Evolutionary conservation across 805 yeast species (phyloP).

Genomic region (Candida suzukii): DNA sequence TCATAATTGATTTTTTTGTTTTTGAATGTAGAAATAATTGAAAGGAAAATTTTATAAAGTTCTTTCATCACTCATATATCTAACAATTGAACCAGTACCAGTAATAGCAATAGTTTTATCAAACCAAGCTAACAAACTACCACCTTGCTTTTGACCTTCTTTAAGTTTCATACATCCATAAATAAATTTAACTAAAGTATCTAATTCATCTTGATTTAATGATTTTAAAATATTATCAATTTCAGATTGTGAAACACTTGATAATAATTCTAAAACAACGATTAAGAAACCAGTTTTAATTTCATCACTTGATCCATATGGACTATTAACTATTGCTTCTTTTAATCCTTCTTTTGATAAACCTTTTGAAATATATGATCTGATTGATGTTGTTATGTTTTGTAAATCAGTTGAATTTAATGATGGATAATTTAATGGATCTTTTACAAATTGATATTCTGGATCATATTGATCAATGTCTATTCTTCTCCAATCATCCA

Average conservation of each 20-base stretch:
- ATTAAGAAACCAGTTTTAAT: constrained; percentile 46
- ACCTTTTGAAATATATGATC: constrained; percentile 63
- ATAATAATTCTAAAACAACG: constrained; percentile 64
- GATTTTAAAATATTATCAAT: constrained; percentile 52
- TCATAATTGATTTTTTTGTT: too few species aligned
- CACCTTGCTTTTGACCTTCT: constrained; percentile 81
- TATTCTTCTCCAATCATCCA: constrained; percentile 79
- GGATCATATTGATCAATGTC: constrained; percentile 90
- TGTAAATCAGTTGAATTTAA: constrained; percentile 49
- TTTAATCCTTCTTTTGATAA: constrained; percentile 61
- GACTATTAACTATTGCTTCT: constrained; percentile 63
- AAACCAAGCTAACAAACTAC: constrained; percentile 82
- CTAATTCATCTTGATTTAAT: constrained; percentile 61
- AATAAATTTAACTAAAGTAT: constrained; percentile 72
- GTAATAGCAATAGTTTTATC: constrained; percentile 79
- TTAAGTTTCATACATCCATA: constrained; percentile 78
- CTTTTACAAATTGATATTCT: constrained; percentile 42
- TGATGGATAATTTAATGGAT: constrained; percentile 27
- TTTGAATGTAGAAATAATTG: too few species aligned
- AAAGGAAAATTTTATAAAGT: constrained; percentile 46
- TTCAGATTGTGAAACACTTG: constrained; percentile 61
- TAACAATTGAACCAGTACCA: constrained; percentile 84
- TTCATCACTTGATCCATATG: constrained; percentile 66
- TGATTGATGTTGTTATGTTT: constrained; percentile 47
- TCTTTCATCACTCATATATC: constrained; percentile 82